Evolutionary conservation across 257 asterid species (phyloP), one percentile per base, ranked within the genome.

Genomic region (Buddleja alternifolia): DNA sequence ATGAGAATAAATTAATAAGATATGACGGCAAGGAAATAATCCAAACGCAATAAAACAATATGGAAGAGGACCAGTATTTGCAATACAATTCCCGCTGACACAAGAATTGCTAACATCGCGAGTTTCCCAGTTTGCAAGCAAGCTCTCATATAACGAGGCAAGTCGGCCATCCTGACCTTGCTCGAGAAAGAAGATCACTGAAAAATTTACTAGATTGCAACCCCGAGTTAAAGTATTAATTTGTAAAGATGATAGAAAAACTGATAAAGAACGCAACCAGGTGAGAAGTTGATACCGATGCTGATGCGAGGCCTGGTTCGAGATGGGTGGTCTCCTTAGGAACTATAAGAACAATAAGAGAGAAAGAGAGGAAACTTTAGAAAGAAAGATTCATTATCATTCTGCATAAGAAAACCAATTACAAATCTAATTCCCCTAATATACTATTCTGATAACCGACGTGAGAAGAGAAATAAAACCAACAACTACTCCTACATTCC

Each of bases 11-110:
- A 24, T 56, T 29, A 57, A 63, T 44, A 58, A 71, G 46, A 76
- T n/a, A 21, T 29, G 41, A 29, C 12, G 56, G 41, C 41, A 67
- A 66, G 51, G 29, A 17, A 73, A 75, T 10, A 54, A 63, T 32
- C 34, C 32, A 9, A 61, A 72, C 25, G 52, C 50, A 53, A 23
- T 3, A 37, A 63, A 40, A 34, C 45, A 75, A 63, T 48, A 20
- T 24, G 65, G 40, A 60, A 20, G 69, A 16, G 68, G 19, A 93
- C 98, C 89, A 93, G 87, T 76, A 93, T 88, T 72, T 93, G 98
- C 80, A 93, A 80, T 14, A 93, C 97, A 72, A 90, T 88, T 14
- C 98, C 98, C 64, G 87, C 92, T n/a, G 98, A 83, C 32, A 90
- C 97, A 62, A 93, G 85, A 78, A 93, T 85, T n/a, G 97, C 97